Base-by-base conservation (phyloP, 2,329 filamentous ascomycete species). In the Aspergillus carbonarius region DNA sequence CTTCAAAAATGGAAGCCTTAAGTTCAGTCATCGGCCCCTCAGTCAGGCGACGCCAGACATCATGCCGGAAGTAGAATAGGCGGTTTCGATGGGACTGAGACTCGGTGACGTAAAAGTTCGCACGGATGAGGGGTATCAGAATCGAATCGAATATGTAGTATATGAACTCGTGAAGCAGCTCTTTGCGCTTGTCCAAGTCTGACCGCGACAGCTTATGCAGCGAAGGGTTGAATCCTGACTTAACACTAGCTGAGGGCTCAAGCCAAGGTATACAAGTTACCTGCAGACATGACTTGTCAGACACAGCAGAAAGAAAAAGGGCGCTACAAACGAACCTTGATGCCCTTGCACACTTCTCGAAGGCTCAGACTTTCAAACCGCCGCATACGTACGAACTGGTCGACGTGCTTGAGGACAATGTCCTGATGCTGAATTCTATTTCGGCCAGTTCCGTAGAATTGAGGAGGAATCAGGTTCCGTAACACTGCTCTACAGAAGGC, bases 61-160 rank as follows among this genome's bases (percentile, higher is more conserved):
- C 95, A 64, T 99, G 95, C 4, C 93, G 89, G 71, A 97, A 98
- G 76, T 92, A 99, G 74, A 96, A 96, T 0, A 98, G 78, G 27
- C 87, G 86, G 67, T 95, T 92, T 15, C 89, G 87, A 70, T 96
- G 86, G 1, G 82, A 81, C 62, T 86, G 92, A 0, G 92, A 95
- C 73, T 99, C 95, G 0, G 95, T 99, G 37, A 97, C 90, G 70
- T 98, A 93, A 69, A 99, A 99, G 68, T 95, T 93, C 62, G 85
- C 87, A 34, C 91, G 86, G 49, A 98, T 84, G 7, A 99, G 81
- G 9, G 95, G 93, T 66, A 98, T 90, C 57, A 99, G 71, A 20
- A 97, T 81, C 0, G 93, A 97, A 74, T 99, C 95, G 68, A 99
- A 95, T 4, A 96, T 65, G 72, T 93, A 99, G 76, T 97, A 98